Percentiles rank a stretch among this genome's conserved stretches.
Evolutionary conservation across 768 basidiomycete species (phyloP).

Genomic region (Kwoniella sp.): DNA sequence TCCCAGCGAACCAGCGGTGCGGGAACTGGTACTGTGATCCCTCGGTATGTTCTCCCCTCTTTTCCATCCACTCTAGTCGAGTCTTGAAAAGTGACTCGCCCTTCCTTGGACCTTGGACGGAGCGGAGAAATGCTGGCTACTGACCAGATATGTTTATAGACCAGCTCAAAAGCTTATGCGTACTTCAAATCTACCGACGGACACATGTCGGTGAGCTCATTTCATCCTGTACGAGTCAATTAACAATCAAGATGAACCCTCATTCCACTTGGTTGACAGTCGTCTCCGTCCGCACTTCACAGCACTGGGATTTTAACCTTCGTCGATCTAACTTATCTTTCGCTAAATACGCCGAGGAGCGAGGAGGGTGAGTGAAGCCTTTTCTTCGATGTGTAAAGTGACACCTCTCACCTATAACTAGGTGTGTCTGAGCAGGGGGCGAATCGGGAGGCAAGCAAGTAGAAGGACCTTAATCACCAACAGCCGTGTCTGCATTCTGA

Average conservation of each 20-base stretch:
- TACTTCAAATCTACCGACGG: slow-evolving; percentile 96
- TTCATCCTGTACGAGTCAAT: neutral
- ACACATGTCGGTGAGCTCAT: slow-evolving; percentile 61
- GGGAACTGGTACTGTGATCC: slow-evolving; percentile 93
- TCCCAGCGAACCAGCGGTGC: slow-evolving; percentile 82
- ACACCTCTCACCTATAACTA: too few relatives aligned
- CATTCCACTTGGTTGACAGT: neutral
- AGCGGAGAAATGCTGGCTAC: too few relatives aligned
- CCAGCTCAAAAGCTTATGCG: slow-evolving; percentile 56
- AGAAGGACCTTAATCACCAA: too few relatives aligned
- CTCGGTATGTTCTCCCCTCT: slow-evolving; percentile 48
- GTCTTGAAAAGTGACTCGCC: too few relatives aligned
- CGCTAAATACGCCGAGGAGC: slow-evolving; percentile 62
- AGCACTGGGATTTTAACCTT: slow-evolving; percentile 82
- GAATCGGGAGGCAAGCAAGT: too few relatives aligned
- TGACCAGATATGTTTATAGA: too few relatives aligned
- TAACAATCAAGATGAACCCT: neutral
- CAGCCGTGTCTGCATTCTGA: too few relatives aligned
- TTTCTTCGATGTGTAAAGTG: neutral
- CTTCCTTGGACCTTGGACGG: too few relatives aligned
- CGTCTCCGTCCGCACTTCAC: neutral
- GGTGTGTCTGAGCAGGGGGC: too few relatives aligned
- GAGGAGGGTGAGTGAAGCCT: slow-evolving; percentile 63
- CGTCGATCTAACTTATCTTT: slow-evolving; percentile 82
- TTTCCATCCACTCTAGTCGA: too few relatives aligned